Percentiles rank a stretch among this genome's conserved stretches.
Conservation (phyloP, 2,329 filamentous ascomycete genomes). For the Thelonectria rubi region DNA sequence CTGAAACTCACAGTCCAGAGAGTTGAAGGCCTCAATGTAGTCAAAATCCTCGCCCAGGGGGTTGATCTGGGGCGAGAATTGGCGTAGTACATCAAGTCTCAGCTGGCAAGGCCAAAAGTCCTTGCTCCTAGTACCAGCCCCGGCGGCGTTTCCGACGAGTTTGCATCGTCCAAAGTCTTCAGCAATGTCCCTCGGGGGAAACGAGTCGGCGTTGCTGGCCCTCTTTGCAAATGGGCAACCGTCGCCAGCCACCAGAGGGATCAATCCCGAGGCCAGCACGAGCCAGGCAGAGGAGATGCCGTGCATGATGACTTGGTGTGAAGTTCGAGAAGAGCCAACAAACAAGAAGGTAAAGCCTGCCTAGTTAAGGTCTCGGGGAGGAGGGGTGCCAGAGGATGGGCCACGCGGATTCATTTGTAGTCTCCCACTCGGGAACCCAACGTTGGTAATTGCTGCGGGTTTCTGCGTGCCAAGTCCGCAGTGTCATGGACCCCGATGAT, state of each 20-base stretch:
- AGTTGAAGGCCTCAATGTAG: constrained; percentile 77
- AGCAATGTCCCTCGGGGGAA: constrained; percentile 23
- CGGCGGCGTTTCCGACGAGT: constrained; percentile 54
- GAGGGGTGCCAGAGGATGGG: not conserved
- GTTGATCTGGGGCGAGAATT: constrained; percentile 71
- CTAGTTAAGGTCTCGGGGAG: not conserved
- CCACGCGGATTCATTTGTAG: not conserved
- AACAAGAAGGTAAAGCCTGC: not conserved
- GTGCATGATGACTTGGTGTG: constrained; percentile 26
- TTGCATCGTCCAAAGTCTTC: constrained; percentile 35
- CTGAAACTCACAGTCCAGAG: constrained; percentile 61
- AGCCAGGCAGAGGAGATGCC: constrained; percentile 23
- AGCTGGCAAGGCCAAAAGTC: constrained; percentile 81
- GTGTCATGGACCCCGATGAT: constrained; percentile 20
- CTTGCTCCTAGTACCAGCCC: constrained; percentile 71
- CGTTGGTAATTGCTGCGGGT: not conserved
- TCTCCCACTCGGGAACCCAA: not conserved
- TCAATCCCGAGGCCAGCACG: constrained; percentile 32
- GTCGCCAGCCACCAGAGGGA: constrained; percentile 29
- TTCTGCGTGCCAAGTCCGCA: constrained; percentile 4
- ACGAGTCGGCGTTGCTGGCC: constrained; percentile 5
- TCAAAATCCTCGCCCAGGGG: constrained; percentile 73
- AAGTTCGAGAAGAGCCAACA: not conserved
- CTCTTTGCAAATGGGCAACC: constrained; percentile 36
- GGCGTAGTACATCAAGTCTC: constrained; percentile 76